These are phyloP conservation scores for Epithele typhae DNA, from an alignment of 768 basidiomycete species.

Conservation along the genomic window DNA sequence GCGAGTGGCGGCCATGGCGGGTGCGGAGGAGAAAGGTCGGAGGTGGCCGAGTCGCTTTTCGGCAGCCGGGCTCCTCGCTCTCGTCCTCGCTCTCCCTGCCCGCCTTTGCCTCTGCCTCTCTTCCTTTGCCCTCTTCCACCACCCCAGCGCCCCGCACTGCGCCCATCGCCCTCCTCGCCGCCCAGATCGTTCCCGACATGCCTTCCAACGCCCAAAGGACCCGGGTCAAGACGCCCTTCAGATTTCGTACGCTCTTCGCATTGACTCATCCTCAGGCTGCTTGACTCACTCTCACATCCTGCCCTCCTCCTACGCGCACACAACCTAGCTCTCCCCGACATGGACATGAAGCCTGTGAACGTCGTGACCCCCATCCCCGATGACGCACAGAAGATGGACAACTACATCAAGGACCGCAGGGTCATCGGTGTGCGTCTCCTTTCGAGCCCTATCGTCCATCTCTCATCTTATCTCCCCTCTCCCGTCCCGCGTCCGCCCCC, in stretches of 20 bases:
- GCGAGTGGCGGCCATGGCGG: background rate
- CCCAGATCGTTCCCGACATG: background rate
- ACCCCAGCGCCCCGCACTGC: background rate
- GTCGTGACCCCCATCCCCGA: constrained; percentile 59
- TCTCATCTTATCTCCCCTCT: constrained; percentile 8
- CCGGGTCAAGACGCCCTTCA: constrained; percentile 22
- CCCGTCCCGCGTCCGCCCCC: constrained; percentile 1
- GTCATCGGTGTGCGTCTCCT: constrained; percentile 64
- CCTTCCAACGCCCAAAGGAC: background rate
- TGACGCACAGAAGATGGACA: constrained; percentile 57
- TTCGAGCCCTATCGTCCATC: background rate
- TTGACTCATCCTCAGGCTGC: constrained; percentile 15
- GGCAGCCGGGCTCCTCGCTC: background rate
- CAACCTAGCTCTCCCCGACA: constrained; percentile 39
- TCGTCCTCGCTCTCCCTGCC: background rate
- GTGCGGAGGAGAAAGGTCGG: constrained; percentile 5
- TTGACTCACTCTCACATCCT: constrained; percentile 2
- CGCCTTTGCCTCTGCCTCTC: background rate
- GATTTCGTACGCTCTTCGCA: constrained; percentile 30
- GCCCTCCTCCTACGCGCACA: constrained; percentile 14
- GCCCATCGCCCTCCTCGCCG: background rate
- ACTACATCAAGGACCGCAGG: constrained; percentile 77
- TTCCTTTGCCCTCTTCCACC: background rate
- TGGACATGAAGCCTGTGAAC: constrained; percentile 12
- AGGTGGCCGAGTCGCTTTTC: constrained; percentile 1